Evolutionary conservation across 495 filamentous ascomycete genomes (phyloP).

Genomic region (Hypoxylon intermedium): DNA sequence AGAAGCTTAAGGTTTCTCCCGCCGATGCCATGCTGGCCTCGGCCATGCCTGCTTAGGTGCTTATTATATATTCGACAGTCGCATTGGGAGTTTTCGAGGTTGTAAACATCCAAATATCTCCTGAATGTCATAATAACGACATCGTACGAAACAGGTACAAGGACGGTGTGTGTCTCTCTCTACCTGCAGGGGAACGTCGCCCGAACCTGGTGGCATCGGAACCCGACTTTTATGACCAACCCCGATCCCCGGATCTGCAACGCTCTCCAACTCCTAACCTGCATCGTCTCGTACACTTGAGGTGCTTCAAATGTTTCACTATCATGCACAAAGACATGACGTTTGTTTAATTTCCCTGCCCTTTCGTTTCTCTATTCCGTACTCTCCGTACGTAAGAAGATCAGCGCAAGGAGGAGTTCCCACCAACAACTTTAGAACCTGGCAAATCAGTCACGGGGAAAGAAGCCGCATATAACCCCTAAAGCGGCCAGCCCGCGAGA

Average conservation of each 20-base stretch:
- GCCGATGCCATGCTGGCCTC: constrained; percentile 7
- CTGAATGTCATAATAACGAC: constrained; percentile 5
- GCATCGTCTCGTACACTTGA: too few relatives aligned
- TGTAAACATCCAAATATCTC: too few relatives aligned
- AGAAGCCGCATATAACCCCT: not conserved
- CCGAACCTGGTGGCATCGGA: constrained; percentile 24
- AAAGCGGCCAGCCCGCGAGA: not conserved
- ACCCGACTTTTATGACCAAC: constrained; percentile 30
- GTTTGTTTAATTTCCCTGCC: constrained; percentile 14
- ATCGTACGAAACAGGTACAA: constrained; percentile 12
- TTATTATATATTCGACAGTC: not conserved
- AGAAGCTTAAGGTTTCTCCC: constrained; percentile 31
- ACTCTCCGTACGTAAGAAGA: not conserved
- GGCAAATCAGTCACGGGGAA: not conserved
- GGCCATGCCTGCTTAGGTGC: not conserved
- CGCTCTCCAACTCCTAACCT: not conserved
- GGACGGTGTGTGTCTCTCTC: constrained; percentile 16
- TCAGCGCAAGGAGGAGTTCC: not conserved
- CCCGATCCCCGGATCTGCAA: constrained; percentile 35
- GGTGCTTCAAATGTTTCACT: too few relatives aligned
- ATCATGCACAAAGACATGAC: not conserved
- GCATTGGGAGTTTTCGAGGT: not conserved
- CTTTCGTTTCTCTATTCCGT: constrained; percentile 5
- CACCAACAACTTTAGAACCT: too few relatives aligned
- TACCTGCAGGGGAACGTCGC: constrained; percentile 23